phyloP scores from a whole-genome alignment of 441 rosid species.

The Gossypium gossypioides region DNA sequence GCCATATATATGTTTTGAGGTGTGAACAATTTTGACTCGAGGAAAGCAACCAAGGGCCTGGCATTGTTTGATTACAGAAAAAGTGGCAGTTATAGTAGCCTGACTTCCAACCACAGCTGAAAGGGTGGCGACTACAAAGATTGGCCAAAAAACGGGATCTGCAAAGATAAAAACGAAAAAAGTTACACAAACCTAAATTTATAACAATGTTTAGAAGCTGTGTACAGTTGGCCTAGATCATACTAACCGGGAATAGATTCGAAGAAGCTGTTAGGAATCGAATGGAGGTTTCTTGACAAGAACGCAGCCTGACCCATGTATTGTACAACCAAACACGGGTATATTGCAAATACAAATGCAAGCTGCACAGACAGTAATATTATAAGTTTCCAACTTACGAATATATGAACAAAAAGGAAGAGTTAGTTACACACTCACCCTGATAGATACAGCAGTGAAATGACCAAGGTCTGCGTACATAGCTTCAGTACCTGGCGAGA shows the following conservation, averaged over 20 bases:
- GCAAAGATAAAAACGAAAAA: conserved; percentile 20
- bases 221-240: conserved; percentile 8
- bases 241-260: conserved; percentile 68
- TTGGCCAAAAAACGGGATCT: conserved; percentile 80
- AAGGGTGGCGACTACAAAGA: conserved; percentile 69
- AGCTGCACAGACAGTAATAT: conserved; percentile 44
- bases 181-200: conserved; percentile 17
- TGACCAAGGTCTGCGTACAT: conserved; percentile 95
- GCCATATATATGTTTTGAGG: conserved; percentile 68
- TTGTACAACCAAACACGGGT: conserved; percentile 89
- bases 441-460: conserved; percentile 70
- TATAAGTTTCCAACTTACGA: conserved; percentile 15
- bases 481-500: conserved; percentile 76
- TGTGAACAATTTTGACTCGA: conserved; percentile 82
- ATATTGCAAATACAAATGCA: conserved; percentile 58
- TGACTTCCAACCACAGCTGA: conserved; percentile 88
- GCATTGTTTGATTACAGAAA: conserved; percentile 81
- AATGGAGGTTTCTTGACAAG: conserved; percentile 50
- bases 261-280: conserved; percentile 48
- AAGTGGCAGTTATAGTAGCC: conserved; percentile 76
- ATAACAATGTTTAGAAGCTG: conserved; percentile 1
- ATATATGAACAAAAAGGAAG: not conserved
- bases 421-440: conserved; percentile 35
- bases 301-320: conserved; percentile 97
- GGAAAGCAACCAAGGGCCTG: conserved; percentile 95